These are phyloP conservation scores for Galerina sulciceps DNA, from an alignment of 768 basidiomycete species.

Conservation along the genomic window DNA sequence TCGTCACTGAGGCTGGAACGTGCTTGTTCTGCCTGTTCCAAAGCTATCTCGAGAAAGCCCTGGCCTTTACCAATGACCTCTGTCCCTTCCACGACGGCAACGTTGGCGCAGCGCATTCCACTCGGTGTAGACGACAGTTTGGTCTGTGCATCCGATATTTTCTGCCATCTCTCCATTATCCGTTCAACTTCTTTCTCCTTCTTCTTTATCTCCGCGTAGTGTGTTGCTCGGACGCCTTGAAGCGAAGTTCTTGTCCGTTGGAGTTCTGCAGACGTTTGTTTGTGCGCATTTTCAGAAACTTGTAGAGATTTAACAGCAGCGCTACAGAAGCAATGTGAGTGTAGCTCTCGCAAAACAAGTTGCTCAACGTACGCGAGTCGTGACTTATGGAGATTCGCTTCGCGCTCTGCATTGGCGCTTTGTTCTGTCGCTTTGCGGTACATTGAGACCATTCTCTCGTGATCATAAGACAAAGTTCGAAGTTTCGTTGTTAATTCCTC, in stretches of 20 bases:
- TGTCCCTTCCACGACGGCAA: constrained; percentile 46
- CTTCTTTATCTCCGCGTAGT: constrained; percentile 77
- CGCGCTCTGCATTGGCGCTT: constrained; percentile 77
- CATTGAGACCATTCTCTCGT: constrained; percentile 74
- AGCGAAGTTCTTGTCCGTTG: constrained; percentile 72
- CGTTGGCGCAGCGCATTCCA: constrained; percentile 61
- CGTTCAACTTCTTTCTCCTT: constrained; percentile 81
- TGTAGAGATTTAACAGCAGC: constrained; percentile 57
- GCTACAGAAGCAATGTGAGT: constrained; percentile 33
- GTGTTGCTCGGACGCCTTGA: constrained; percentile 69
- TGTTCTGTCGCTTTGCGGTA: constrained; percentile 61
- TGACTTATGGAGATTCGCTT: constrained; percentile 73
- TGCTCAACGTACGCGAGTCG: constrained; percentile 63
- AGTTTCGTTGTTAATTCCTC: constrained; percentile 78
- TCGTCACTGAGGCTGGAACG: constrained; percentile 66
- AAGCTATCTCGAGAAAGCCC: constrained; percentile 63
- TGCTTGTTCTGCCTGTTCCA: constrained; percentile 76
- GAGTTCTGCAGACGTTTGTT: constrained; percentile 70
- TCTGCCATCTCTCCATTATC: constrained; percentile 75
- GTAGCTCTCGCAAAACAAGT: not conserved
- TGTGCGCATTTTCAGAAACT: constrained; percentile 66
- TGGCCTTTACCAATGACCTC: constrained; percentile 53
- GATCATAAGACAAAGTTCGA: constrained; percentile 79
- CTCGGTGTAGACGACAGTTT: constrained; percentile 54
- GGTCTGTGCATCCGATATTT: constrained; percentile 68